Conservation (phyloP, 1,284 basidiomycete genomes). For the Ganoderma sp. region DNA sequence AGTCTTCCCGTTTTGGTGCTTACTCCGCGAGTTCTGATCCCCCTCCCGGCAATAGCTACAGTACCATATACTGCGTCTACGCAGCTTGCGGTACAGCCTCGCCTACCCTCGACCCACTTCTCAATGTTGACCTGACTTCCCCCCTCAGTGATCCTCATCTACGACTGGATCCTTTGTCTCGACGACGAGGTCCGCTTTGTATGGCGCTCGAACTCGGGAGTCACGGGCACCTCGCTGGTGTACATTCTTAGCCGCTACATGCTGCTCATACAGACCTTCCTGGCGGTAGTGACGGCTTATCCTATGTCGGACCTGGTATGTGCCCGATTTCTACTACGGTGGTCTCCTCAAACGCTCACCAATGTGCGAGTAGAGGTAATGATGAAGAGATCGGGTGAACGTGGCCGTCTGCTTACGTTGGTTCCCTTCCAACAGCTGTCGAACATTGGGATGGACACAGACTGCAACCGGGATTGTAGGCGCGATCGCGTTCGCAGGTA, state of each 20-base stretch:
- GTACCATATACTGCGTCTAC: background rate
- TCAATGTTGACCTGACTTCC: background rate
- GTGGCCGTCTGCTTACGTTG: background rate
- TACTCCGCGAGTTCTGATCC: background rate
- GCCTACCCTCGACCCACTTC: background rate
- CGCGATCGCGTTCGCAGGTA: background rate
- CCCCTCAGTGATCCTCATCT: background rate
- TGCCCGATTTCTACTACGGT: background rate
- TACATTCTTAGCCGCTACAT: background rate
- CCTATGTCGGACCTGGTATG: constrained; percentile 3
- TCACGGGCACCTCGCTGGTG: background rate
- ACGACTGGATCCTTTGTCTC: background rate
- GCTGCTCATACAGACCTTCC: constrained; percentile 1
- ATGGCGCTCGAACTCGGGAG: background rate
- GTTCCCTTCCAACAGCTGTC: background rate
- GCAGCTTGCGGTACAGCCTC: background rate
- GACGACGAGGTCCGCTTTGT: background rate
- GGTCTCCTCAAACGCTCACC: background rate
- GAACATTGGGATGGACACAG: background rate
- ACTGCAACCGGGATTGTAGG: background rate
- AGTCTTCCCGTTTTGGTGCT: background rate
- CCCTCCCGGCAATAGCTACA: background rate
- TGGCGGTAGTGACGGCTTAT: background rate
- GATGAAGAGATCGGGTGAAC: too few species aligned
- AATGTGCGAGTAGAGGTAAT: background rate